Base-by-base conservation (phyloP, 768 basidiomycete species). In the Suillus cothurnatus region DNA sequence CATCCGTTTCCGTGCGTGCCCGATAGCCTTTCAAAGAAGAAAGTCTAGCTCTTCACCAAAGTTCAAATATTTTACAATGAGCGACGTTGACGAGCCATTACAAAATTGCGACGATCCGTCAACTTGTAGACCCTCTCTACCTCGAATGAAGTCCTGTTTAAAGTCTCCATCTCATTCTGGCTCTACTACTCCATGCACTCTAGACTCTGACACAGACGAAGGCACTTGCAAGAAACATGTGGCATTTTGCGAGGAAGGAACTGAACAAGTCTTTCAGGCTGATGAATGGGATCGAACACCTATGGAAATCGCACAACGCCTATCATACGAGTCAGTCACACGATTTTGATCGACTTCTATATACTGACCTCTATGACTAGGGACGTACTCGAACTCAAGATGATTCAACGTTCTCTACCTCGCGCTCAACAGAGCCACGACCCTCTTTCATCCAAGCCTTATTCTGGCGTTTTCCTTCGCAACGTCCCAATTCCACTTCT, bases 271-370 rank as follows among this genome's bases (percentile, higher is more conserved):
- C 12, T 83, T 84, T 71, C 74, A 81, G 36, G 91, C 89, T 4
- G 91, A 93, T 73, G 89, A 90, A 63, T 92, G 91, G 91, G 91
- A 93, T 73, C 82, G 91, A 19, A 90, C 89, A 1, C 91, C 91
- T 3, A 82, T 83, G 2, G 87, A 90, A 47, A 86, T 89, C 31
- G 83, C 88, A 7, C 81, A 81, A 38, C 83, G 81, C 65, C 77
- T 92, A 68, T 82, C 85, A 3, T 92, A 91, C 71, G 82, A 87
- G 89, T 92, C 72, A 83, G 89, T 85, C 36, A 60, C 60, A 58
- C 64, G 52, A 64, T 9, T 52, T 52, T 57, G 1, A 1, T 17
- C 15, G 1, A n/a, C 12, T 47, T 47, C 21, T 21, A 45, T 47
- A 47, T n/a, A 47, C 45, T n/a, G 45, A 47, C 45, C 11, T n/a